Conservation (phyloP, 805 yeast genomes). For the Candida tammaniensis region DNA sequence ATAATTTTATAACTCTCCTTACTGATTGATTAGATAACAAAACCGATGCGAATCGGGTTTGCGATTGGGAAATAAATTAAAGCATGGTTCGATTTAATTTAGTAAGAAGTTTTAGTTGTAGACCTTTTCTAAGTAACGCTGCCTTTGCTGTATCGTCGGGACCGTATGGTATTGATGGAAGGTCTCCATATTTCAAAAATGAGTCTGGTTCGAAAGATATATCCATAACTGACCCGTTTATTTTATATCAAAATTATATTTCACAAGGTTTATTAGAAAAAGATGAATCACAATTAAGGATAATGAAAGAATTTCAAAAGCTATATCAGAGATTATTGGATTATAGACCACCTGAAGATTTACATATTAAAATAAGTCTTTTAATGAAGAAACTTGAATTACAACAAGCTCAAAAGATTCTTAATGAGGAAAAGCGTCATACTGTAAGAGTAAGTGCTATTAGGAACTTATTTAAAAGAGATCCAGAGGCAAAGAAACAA, state of each 20-base stretch:
- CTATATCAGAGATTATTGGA: constrained; percentile 56
- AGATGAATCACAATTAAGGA: constrained; percentile 61
- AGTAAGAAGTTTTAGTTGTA: no score
- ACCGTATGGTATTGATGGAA: constrained; percentile 38
- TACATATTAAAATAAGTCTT: constrained; percentile 41
- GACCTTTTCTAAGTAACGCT: no score
- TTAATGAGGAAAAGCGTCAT: constrained; percentile 6
- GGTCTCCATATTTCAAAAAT: constrained; percentile 22
- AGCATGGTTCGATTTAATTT: no score
- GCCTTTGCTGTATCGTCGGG: constrained; percentile 21
- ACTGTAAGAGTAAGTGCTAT: constrained; percentile 12
- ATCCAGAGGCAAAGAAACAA: constrained; percentile 26
- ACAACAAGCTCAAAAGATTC: constrained; percentile 23
- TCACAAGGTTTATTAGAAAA: constrained; percentile 47
- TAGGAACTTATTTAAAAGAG: constrained; percentile 25
- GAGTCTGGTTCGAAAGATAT: constrained; percentile 14
- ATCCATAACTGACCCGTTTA: constrained; percentile 61
- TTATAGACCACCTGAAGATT: constrained; percentile 54
- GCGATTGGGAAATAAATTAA: no score
- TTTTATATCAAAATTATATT: constrained; percentile 53
- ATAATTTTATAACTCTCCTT: no score
- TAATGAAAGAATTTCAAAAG: constrained; percentile 61
- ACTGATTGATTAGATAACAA: no score
- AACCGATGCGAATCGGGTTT: neutral
- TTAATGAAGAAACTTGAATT: constrained; percentile 32